phyloP scores from a whole-genome alignment of 805 yeast genomes.

The Candida pseudofarinosa region DNA sequence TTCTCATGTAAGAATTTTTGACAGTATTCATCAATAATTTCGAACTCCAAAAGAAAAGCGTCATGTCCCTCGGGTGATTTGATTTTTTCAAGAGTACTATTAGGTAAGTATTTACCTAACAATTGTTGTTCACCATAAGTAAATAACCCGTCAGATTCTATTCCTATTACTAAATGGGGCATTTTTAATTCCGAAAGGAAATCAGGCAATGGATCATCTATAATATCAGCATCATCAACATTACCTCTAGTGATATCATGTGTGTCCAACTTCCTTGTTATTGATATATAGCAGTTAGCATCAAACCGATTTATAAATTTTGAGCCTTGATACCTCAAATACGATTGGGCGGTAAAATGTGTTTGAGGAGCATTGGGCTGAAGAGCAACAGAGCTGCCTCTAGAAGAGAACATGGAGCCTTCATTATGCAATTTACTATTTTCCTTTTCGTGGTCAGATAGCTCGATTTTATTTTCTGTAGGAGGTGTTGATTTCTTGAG shows the following conservation, averaged over 20 bases:
- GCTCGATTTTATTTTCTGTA: neutral
- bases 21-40: constrained; percentile 69
- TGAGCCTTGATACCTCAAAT: constrained; percentile 88
- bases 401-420: constrained; percentile 46
- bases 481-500: constrained; percentile 1
- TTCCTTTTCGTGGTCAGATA: constrained; percentile 30
- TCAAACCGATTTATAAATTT: constrained; percentile 89
- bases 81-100: constrained; percentile 63
- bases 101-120: constrained; percentile 70
- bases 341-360: constrained; percentile 92
- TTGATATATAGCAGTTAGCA: constrained; percentile 93
- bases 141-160: constrained; percentile 87
- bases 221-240: constrained; percentile 32
- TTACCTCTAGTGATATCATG: constrained; percentile 89
- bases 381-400: constrained; percentile 2
- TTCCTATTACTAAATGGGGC: constrained; percentile 85
- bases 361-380: constrained; percentile 43
- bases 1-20: constrained; percentile 58
- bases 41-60: constrained; percentile 89
- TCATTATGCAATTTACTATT: constrained; percentile 87
- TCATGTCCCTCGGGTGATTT: constrained; percentile 97
- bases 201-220: constrained; percentile 34
- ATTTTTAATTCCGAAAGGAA: constrained; percentile 59
- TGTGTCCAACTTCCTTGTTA: constrained; percentile 89
- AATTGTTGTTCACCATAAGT: constrained; percentile 88